A percentile compares a stretch with the other conserved stretches of the same genome.
Evolutionary conservation across 2,329 filamentous ascomycete species (phyloP).

Genomic region (Aspergillus chevalieri): DNA sequence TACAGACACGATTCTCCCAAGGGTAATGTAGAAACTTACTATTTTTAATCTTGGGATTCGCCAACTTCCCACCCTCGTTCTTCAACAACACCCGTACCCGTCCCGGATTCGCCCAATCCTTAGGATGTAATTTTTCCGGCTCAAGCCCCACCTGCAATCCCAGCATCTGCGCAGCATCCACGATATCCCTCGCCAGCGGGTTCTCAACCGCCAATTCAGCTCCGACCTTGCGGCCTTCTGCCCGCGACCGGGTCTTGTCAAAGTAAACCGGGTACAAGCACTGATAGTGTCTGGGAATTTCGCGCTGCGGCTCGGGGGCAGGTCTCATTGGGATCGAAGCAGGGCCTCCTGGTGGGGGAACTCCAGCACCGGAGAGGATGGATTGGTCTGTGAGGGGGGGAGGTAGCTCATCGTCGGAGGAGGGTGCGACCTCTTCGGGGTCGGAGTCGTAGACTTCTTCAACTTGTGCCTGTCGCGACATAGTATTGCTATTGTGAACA

Average conservation of each 20-base stretch:
- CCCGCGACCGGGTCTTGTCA: conserved; percentile 60
- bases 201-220: conserved; percentile 67
- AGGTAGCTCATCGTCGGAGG: conserved; percentile 50
- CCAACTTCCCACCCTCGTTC: conserved; percentile 45
- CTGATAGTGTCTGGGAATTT: conserved; percentile 67
- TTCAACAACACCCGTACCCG: conserved; percentile 73
- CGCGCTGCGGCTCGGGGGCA: conserved; percentile 42
- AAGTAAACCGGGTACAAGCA: conserved; percentile 97
- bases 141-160: conserved; percentile 65
- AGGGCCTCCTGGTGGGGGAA: conserved; percentile 21
- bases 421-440: conserved; percentile 78
- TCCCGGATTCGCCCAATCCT: conserved; percentile 96
- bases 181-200: conserved; percentile 83
- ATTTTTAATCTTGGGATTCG: conserved; percentile 55
- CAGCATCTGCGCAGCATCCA: conserved; percentile 71
- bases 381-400: conserved; percentile 22
- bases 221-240: conserved; percentile 74
- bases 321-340: conserved; percentile 23
- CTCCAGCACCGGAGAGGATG: conserved; percentile 33
- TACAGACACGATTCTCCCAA: neutral
- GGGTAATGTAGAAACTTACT: conserved; percentile 43
- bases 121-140: conserved; percentile 85
- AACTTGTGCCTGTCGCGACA: conserved; percentile 75
- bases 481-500: conserved; percentile 31
- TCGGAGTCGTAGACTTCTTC: conserved; percentile 93